These are phyloP conservation scores for Luzula sylvatica DNA, from an alignment of 176 grass and related monocot species.

Conservation along the genomic window DNA sequence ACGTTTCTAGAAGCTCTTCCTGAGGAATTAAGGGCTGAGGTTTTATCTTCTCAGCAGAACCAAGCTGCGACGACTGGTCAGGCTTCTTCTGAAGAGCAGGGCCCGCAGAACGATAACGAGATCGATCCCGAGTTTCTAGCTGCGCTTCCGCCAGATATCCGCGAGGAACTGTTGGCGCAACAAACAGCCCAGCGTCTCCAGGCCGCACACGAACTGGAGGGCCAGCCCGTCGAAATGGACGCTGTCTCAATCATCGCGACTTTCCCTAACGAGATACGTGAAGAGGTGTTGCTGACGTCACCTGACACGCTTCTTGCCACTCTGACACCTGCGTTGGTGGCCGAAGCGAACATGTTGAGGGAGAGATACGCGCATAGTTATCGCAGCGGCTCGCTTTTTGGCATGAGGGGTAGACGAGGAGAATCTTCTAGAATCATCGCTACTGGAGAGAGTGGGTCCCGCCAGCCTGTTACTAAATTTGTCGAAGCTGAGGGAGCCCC, in stretches of 20 bases:
- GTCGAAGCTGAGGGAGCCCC: conserved; percentile 81
- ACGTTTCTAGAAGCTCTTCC: conserved; percentile 99
- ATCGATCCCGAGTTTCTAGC: conserved; percentile 99
- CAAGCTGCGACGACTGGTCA: conserved; percentile 41
- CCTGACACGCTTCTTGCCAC: conserved; percentile 95
- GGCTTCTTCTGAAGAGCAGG: conserved; percentile 50
- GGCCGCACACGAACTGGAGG: conserved; percentile 84
- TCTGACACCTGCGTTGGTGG: conserved; percentile 85
- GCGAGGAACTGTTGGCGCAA: conserved; percentile 89
- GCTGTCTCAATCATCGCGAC: conserved; percentile 98
- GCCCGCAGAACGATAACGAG: conserved; percentile 58
- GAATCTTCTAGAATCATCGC: conserved; percentile 75
- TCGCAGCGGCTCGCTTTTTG: conserved; percentile 64
- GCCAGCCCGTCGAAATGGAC: conserved; percentile 97
- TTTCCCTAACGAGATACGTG: conserved; percentile 91
- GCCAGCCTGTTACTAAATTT: conserved; percentile 50
- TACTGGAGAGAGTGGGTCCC: conserved; percentile 47
- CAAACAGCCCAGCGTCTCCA: conserved; percentile 81
- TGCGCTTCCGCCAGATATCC: conserved; percentile 96
- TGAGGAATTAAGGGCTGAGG: conserved; percentile 84
- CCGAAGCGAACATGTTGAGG: conserved; percentile 93
- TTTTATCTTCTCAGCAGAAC: conserved; percentile 94
- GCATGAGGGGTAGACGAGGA: conserved; percentile 74
- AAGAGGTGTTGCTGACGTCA: conserved; percentile 99
- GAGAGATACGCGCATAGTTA: conserved; percentile 96